These are phyloP conservation scores for Schwanniomyces sp. DNA, from an alignment of 805 yeast genomes.

Conservation along the genomic window DNA sequence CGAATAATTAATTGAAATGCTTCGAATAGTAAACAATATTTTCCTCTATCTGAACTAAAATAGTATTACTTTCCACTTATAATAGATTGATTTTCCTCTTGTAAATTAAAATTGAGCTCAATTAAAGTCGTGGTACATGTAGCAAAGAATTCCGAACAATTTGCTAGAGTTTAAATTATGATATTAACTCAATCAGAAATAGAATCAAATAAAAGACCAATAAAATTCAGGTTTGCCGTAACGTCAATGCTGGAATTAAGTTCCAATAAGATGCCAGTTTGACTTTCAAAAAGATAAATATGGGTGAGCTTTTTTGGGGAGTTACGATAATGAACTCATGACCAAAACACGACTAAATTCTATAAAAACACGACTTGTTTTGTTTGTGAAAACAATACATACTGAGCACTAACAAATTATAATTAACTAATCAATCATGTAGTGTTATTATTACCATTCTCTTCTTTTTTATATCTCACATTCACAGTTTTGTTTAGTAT, in stretches of 20 bases:
- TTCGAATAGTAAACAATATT: background rate
- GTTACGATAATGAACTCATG: background rate
- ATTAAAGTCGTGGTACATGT: background rate
- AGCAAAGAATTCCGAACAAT: background rate
- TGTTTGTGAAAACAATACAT: background rate
- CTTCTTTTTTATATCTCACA: too few species aligned
- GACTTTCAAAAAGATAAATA: background rate
- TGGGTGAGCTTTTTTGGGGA: conserved; percentile 1
- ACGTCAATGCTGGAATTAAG: background rate
- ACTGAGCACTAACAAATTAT: background rate
- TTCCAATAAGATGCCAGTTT: background rate
- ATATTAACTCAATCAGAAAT: background rate
- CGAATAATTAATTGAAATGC: background rate
- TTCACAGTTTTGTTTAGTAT: too few species aligned
- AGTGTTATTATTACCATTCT: too few species aligned
- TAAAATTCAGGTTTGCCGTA: background rate
- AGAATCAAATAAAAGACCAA: background rate
- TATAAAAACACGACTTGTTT: background rate
- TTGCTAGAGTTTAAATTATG: background rate
- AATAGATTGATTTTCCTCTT: background rate
- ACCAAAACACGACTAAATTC: background rate
- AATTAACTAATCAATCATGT: too few species aligned
- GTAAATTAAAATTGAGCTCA: background rate
- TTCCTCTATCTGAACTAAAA: background rate
- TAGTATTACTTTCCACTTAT: background rate